These are phyloP conservation scores for Lycium barbarum DNA, from an alignment of 257 asterid species.

Conservation along the genomic window DNA sequence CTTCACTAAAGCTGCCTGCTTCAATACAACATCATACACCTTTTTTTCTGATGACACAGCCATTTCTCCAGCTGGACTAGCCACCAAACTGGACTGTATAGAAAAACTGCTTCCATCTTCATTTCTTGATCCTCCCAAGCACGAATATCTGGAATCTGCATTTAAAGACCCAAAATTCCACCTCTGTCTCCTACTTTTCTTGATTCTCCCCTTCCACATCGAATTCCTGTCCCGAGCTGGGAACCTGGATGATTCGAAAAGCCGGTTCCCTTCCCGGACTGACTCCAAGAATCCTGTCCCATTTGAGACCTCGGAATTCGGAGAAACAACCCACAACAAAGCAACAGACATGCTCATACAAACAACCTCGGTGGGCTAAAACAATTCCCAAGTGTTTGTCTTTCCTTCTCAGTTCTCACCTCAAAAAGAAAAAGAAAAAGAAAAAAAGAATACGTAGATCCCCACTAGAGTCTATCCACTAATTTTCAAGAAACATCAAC, in stretches of 20 bases:
- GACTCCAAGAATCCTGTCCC: slow-evolving; percentile 63
- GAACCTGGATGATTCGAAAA: slow-evolving; percentile 50
- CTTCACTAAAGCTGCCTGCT: slow-evolving; percentile 91
- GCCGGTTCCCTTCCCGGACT: slow-evolving; percentile 54
- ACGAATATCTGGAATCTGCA: slow-evolving; percentile 49
- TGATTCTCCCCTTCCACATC: slow-evolving; percentile 42
- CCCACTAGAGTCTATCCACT: slow-evolving; percentile 40
- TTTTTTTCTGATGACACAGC: slow-evolving; percentile 80
- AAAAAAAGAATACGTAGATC: neutral
- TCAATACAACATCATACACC: slow-evolving; percentile 91
- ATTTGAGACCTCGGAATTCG: slow-evolving; percentile 58
- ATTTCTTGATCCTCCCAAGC: slow-evolving; percentile 45
- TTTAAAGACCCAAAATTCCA: slow-evolving; percentile 41
- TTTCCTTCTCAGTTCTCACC: slow-evolving; percentile 35
- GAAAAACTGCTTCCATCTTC: slow-evolving; percentile 48
- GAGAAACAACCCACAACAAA: slow-evolving; percentile 74
- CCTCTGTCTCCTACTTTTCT: slow-evolving; percentile 50
- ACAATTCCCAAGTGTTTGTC: slow-evolving; percentile 38
- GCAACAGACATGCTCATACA: slow-evolving; percentile 75
- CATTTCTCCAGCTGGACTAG: slow-evolving; percentile 76
- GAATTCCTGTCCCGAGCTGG: slow-evolving; percentile 40
- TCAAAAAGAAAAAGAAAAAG: neutral
- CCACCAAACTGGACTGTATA: slow-evolving; percentile 59
- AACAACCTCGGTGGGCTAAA: slow-evolving; percentile 31
- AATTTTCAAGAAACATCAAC: slow-evolving; percentile 37